Base-by-base conservation (phyloP, 768 basidiomycete species). In the Cystofilobasidium bisporidii region DNA sequence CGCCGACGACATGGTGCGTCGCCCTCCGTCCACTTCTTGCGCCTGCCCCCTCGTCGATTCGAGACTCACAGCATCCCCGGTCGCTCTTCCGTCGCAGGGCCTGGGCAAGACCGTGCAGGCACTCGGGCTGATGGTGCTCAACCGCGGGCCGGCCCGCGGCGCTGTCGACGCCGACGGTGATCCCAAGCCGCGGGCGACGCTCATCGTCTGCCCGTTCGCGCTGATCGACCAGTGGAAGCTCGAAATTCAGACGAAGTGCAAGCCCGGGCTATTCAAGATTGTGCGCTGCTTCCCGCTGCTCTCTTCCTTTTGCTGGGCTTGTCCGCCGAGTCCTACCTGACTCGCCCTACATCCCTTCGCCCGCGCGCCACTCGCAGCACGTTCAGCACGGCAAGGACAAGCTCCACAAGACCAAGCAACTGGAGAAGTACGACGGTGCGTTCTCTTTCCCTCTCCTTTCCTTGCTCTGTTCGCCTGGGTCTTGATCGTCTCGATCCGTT, bases 311-410 rank as follows among this genome's bases (percentile, higher is more conserved):
- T 40, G 26, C 41, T 38, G 22, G 20, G 43, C 20, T 17, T 43
- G 17, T 4, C 10, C 20, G 17, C 10, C n/a, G n/a, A n/a, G n/a
- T n/a, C n/a, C n/a, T n/a, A n/a, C n/a, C 43, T 43, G 43, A 43
- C 5, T 8, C 43, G 43, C 22, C 1, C 14, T 30, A 22, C 22
- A 40, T n/a, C 30, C 22, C 36, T 24, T 60, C 24, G 9, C 12
- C 22, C 5, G n/a, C 20, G 22, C 26, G 3, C 15, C 57, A 9
- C 3, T 60, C 33, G 12, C 36, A 45, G 41, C 59, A 82, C 3
- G 83, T 87, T 40, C 86, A 88, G 73, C 87, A 88, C 72, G 87
- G 88, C 1, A 66, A 79, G 0, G 79, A 79, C 18, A 83, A 82
- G 69, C 78, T 79, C 22, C 82, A 77, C 71, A 80, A 73, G 41